Evolutionary conservation across 306 rosid genomes (phyloP), one percentile per base, ranked within the genome.

Genomic region (Acacia melanoxylon): DNA sequence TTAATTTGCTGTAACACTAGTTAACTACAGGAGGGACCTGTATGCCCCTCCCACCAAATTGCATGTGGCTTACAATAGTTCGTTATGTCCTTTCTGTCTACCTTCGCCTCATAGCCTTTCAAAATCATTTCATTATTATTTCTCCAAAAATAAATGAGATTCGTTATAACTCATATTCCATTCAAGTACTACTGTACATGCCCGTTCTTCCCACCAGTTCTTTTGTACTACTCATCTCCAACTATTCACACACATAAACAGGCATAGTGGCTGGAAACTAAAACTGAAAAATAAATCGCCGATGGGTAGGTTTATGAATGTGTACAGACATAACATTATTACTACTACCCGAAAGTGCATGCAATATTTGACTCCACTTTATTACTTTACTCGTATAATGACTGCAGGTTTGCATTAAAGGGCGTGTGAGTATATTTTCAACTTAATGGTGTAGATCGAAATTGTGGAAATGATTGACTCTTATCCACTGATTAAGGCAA

Each of bases 21-120:
- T 74, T 81, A 70, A 65, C n/a, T n/a, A n/a, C 86, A 84, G 14
- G 74, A 75, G 86, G 90, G 86, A 22, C 54, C 86, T 66, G 49
- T 54, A 8, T 81, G 84, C 87, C 48, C 77, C 62, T 22, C 33
- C 42, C 58, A 31, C 20, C 41, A 7, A 74, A 31, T n/a, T 59
- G 3, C 15, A 24, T 61, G 81, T 85, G 87, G 85, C 33, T 81
- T 27, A 41, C 66, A 88, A 66, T 68, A 42, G 90, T 87, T 58
- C 74, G 83, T 54, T 71, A 68, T 49, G 80, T 45, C 85, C 24
- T 51, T 73, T 67, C 61, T 73, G 77, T 86, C 78, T 27, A 27
- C 74, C 58, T 52, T 73, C 78, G 40, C 59, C 80, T 56, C 75
- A 59, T 73, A 24, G 70, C 54, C 61, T 41, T 76, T 76, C 81